Evolutionary conservation across 176 grass and related monocot genomes (phyloP).

Genomic region (Otatea glauca): DNA sequence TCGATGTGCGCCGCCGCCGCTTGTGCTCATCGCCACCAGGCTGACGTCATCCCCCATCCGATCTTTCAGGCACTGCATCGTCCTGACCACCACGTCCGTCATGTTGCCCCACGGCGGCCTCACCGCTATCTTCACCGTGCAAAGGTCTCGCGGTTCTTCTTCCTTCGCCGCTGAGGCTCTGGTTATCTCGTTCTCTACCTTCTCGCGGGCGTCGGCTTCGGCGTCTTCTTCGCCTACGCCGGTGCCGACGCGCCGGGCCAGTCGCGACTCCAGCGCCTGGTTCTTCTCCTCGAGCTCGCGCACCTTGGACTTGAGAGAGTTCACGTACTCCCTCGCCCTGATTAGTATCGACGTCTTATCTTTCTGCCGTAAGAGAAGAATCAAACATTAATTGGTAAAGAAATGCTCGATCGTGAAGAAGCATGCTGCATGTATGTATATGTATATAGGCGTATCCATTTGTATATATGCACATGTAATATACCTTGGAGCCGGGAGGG

Average conservation of each 20-base stretch:
- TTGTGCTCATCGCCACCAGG: constrained; percentile 60
- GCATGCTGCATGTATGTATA: not conserved
- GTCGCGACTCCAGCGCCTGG: constrained; percentile 51
- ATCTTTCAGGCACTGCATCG: constrained; percentile 60
- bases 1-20: not conserved
- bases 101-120: constrained; percentile 39
- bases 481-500: constrained; percentile 68
- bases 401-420: not conserved
- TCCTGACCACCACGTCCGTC: constrained; percentile 53
- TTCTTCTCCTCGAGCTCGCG: constrained; percentile 80
- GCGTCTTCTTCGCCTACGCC: not conserved
- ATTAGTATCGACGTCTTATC: constrained; percentile 90
- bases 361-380: constrained; percentile 47
- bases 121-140: constrained; percentile 52
- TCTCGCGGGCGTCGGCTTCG: not conserved
- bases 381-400: not conserved
- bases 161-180: constrained; percentile 3
- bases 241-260: not conserved
- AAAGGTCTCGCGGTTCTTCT: constrained; percentile 24
- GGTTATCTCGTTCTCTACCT: constrained; percentile 58
- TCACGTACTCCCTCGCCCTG: constrained; percentile 73
- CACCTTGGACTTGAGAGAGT: constrained; percentile 56
- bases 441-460: not conserved
- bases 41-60: constrained; percentile 43
- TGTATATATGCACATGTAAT: not conserved